These are phyloP conservation scores for Xylaria castorea DNA, from an alignment of 495 filamentous ascomycete genomes.

Conservation along the genomic window DNA sequence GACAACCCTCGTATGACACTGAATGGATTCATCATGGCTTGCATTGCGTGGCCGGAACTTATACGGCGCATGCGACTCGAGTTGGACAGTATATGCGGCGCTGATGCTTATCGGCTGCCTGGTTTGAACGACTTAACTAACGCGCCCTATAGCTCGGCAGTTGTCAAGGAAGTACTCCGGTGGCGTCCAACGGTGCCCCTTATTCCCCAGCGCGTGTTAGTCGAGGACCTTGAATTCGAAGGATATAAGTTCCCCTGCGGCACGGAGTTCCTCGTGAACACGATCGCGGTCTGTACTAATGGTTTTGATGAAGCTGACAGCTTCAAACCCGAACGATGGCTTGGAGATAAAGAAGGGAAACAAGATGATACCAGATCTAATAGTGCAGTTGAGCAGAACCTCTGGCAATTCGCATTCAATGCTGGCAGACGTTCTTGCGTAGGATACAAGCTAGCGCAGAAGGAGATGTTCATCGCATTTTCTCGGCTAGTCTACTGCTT, in stretches of 20 bases:
- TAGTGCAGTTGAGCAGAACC: constrained; percentile 3
- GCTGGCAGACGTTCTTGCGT: constrained; percentile 54
- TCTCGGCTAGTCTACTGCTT: constrained; percentile 54
- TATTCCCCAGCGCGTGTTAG: constrained; percentile 43
- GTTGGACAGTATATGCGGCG: constrained; percentile 49
- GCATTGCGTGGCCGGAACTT: constrained; percentile 40
- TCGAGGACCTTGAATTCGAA: constrained; percentile 57
- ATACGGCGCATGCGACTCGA: constrained; percentile 43
- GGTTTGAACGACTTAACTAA: constrained; percentile 52
- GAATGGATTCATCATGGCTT: constrained; percentile 49
- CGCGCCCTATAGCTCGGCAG: constrained; percentile 56
- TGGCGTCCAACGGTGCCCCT: constrained; percentile 57
- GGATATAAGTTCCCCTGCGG: constrained; percentile 58
- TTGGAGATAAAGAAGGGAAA: constrained; percentile 46
- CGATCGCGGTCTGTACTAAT: constrained; percentile 37
- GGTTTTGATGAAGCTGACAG: constrained; percentile 40
- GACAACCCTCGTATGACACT: constrained; percentile 53
- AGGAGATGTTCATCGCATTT: constrained; percentile 51
- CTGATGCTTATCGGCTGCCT: constrained; percentile 44
- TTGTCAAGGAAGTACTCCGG: constrained; percentile 62
- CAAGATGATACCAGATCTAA: constrained; percentile 39
- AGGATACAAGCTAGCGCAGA: constrained; percentile 52
- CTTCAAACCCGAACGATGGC: constrained; percentile 58
- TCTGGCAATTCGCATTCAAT: constrained; percentile 47
- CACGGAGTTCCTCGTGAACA: constrained; percentile 47